A percentile compares a stretch with the other conserved stretches of the same genome.
Evolutionary conservation across 2,329 filamentous ascomycete genomes (phyloP).

Genomic region (Mycosphaerelloides madeirae): DNA sequence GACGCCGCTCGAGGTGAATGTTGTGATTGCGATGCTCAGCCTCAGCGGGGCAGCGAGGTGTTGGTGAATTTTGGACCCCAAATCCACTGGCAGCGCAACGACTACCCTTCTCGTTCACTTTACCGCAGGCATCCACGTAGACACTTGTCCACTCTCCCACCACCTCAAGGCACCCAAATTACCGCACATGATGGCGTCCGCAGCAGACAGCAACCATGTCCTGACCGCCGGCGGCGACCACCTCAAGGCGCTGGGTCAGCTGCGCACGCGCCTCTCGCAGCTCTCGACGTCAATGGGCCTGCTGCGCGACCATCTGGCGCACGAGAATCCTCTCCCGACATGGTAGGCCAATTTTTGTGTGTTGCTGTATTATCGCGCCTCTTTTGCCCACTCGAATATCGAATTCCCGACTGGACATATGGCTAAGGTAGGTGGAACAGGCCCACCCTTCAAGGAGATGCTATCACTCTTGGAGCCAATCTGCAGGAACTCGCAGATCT

Average conservation of each 20-base stretch:
- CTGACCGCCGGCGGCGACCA: slow-evolving; percentile 25
- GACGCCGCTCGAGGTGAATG: too few relatives aligned
- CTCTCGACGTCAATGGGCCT: slow-evolving; percentile 25
- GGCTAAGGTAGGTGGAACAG: slow-evolving; percentile 27
- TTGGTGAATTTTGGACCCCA: not conserved
- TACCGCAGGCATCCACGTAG: not conserved
- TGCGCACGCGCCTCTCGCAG: slow-evolving; percentile 30
- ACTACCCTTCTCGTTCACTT: not conserved
- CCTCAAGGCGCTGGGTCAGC: slow-evolving; percentile 28
- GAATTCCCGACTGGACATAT: not conserved
- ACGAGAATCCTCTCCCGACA: slow-evolving; percentile 29
- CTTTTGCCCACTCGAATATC: slow-evolving; percentile 5
- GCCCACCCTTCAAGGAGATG: slow-evolving; percentile 28
- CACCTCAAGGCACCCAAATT: slow-evolving; percentile 6
- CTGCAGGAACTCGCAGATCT: slow-evolving; percentile 62
- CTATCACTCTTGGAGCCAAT: slow-evolving; percentile 47
- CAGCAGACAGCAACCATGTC: slow-evolving; percentile 12
- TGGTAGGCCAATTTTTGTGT: slow-evolving; percentile 27
- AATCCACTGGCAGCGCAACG: not conserved
- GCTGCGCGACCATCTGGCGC: slow-evolving; percentile 24
- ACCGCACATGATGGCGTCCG: not conserved
- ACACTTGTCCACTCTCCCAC: not conserved
- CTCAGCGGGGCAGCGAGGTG: too few relatives aligned
- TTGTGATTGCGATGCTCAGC: too few relatives aligned
- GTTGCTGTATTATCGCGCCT: slow-evolving; percentile 1